phyloP scores from a whole-genome alignment of 2,329 filamentous ascomycete species.

The Huntiella omanensis region DNA sequence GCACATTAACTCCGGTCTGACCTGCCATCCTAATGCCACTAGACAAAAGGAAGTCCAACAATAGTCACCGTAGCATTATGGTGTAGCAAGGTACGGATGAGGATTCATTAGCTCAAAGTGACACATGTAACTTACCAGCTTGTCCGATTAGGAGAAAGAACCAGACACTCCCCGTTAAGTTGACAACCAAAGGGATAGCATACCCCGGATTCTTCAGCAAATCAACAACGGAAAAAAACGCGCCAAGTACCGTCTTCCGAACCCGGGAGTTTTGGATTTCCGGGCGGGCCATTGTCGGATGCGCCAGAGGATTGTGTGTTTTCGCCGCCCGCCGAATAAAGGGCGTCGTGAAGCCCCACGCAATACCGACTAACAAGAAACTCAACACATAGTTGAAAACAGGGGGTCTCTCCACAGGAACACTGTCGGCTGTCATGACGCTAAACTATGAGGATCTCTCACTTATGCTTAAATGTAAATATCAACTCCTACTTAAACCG shows the following conservation, averaged over 20 bases:
- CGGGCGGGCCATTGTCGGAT: slow-evolving; percentile 32
- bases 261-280: slow-evolving; percentile 39
- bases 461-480: too few relatives aligned
- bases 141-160: slow-evolving; percentile 89
- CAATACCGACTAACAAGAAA: slow-evolving; percentile 77
- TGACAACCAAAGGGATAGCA: slow-evolving; percentile 65
- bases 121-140: slow-evolving; percentile 44
- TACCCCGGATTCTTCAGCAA: slow-evolving; percentile 67
- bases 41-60: too few relatives aligned
- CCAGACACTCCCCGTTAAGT: slow-evolving; percentile 87
- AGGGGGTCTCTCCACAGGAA: slow-evolving; percentile 21
- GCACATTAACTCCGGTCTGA: too few relatives aligned
- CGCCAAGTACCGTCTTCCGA: slow-evolving; percentile 40
- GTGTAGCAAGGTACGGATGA: too few relatives aligned
- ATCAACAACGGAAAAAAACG: slow-evolving; percentile 59
- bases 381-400: slow-evolving; percentile 69
- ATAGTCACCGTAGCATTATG: too few relatives aligned
- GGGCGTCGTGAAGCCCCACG: slow-evolving; percentile 82
- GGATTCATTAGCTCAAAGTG: too few relatives aligned
- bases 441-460: too few relatives aligned
- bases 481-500: too few relatives aligned
- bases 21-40: too few relatives aligned
- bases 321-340: slow-evolving; percentile 81
- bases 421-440: background rate
- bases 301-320: slow-evolving; percentile 46